phyloP scores from a whole-genome alignment of 2,329 filamentous ascomycete genomes.

The Microascus cirrosus region DNA sequence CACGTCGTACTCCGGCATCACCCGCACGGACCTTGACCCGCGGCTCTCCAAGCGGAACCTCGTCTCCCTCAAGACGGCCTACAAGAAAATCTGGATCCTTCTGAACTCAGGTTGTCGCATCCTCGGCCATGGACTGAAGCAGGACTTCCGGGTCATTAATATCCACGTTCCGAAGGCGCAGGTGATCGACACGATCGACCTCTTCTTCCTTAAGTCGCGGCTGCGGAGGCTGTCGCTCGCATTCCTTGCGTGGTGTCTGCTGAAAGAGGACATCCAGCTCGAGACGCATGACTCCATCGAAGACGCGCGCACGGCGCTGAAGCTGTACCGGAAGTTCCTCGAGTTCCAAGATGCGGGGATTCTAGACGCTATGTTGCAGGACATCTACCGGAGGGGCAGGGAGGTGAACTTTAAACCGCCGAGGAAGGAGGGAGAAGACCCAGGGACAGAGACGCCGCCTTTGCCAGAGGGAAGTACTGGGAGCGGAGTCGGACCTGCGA shows the following conservation, averaged over 20 bases:
- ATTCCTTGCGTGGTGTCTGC: conserved; percentile 81
- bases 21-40: conserved; percentile 72
- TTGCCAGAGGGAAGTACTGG: conserved; percentile 17
- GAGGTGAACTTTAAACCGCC: conserved; percentile 40
- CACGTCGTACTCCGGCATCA: conserved; percentile 88
- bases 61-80: conserved; percentile 78
- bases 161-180: conserved; percentile 87
- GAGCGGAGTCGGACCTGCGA: background rate
- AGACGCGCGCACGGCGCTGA: conserved; percentile 82
- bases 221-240: conserved; percentile 82
- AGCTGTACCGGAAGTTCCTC: conserved; percentile 78
- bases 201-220: conserved; percentile 74
- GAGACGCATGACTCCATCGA: conserved; percentile 92
- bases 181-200: conserved; percentile 85
- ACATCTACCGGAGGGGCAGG: conserved; percentile 57
- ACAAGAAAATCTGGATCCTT: conserved; percentile 96
- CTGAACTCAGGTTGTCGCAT: conserved; percentile 92
- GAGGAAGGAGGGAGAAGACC: conserved; percentile 31
- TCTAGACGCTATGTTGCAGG: conserved; percentile 70
- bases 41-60: conserved; percentile 70
- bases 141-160: conserved; percentile 96
- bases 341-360: conserved; percentile 83
- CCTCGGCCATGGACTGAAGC: conserved; percentile 83
- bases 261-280: conserved; percentile 89
- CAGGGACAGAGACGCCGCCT: conserved; percentile 44